Percentiles rank a stretch among this genome's conserved stretches.
Conservation (phyloP, 1,284 basidiomycete species). For the Ustilago sp. region DNA sequence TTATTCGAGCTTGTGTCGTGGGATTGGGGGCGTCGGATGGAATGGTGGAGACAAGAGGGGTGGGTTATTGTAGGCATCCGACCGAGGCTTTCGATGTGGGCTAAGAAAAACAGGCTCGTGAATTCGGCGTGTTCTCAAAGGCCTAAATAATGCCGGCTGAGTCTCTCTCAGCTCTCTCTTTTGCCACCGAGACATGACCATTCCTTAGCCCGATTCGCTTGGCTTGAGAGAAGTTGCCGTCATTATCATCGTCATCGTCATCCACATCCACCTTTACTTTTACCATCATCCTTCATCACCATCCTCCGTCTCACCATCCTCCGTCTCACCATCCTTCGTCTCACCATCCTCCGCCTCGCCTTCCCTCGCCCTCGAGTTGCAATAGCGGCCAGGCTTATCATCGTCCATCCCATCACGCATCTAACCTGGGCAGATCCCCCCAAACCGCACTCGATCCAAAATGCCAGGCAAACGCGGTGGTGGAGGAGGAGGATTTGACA, state of each 20-base stretch:
- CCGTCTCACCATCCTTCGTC: background rate
- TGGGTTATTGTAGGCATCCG: background rate
- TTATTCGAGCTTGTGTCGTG: too few relatives aligned
- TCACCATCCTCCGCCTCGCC: background rate
- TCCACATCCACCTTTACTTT: background rate
- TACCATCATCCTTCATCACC: background rate
- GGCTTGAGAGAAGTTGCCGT: background rate
- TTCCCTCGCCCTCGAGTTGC: background rate
- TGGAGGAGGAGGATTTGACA: slow-evolving; percentile 51
- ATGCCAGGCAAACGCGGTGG: slow-evolving; percentile 55
- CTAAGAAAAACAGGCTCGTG: background rate
- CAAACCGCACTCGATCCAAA: slow-evolving; percentile 4
- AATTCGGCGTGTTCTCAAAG: background rate
- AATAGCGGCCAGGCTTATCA: too few relatives aligned
- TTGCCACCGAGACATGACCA: background rate
- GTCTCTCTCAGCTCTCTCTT: background rate
- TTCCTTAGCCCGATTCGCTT: slow-evolving; percentile 1
- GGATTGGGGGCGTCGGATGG: background rate
- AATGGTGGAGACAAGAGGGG: background rate
- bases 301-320: background rate
- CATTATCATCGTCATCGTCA: too few relatives aligned
- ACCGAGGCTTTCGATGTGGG: background rate
- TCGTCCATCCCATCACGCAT: background rate
- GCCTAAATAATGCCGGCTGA: background rate
- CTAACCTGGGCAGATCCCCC: background rate